Conservation (phyloP, 1,284 basidiomycete species). For the Mixia osmundae region DNA sequence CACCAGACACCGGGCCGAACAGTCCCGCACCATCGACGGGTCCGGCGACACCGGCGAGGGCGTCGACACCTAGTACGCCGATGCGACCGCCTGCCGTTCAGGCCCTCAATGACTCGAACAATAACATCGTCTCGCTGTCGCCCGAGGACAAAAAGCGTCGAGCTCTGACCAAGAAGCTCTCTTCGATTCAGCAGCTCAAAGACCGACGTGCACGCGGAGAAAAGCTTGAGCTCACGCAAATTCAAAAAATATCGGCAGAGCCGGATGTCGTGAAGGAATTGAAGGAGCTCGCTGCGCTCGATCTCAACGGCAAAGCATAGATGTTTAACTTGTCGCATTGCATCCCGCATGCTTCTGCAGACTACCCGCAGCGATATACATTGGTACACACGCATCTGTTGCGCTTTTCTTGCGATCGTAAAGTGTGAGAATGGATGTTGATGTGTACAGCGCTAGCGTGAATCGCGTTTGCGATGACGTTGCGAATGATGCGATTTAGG, state of each 20-base stretch:
- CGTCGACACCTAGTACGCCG: conserved; percentile 1
- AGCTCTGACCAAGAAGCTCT: conserved; percentile 36
- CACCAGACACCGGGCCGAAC: conserved; percentile 12
- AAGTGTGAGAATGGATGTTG: too few species aligned
- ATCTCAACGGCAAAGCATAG: too few species aligned
- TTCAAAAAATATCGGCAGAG: conserved; percentile 85
- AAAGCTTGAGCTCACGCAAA: conserved; percentile 69
- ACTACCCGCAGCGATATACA: too few species aligned
- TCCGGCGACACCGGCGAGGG: conserved; percentile 10
- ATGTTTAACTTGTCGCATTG: too few species aligned
- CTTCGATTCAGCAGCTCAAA: conserved; percentile 36
- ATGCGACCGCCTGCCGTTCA: too few species aligned
- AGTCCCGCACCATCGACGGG: conserved; percentile 8
- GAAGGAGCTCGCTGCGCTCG: conserved; percentile 1
- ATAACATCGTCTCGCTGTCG: conserved; percentile 21
- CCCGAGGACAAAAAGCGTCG: conserved; percentile 28
- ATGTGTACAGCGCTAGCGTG: too few species aligned
- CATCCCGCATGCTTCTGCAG: too few species aligned
- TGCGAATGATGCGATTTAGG: too few species aligned
- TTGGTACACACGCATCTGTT: too few species aligned
- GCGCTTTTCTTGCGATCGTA: too few species aligned
- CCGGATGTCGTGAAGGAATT: conserved; percentile 3
- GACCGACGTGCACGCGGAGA: conserved; percentile 67
- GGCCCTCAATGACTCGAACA: too few species aligned
- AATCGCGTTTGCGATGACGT: too few species aligned